A percentile compares a stretch with the other conserved stretches of the same genome.
Evolutionary conservation across 1,139 yeast genomes (phyloP).

Genomic region (Cylindricascospora bacillispora): DNA sequence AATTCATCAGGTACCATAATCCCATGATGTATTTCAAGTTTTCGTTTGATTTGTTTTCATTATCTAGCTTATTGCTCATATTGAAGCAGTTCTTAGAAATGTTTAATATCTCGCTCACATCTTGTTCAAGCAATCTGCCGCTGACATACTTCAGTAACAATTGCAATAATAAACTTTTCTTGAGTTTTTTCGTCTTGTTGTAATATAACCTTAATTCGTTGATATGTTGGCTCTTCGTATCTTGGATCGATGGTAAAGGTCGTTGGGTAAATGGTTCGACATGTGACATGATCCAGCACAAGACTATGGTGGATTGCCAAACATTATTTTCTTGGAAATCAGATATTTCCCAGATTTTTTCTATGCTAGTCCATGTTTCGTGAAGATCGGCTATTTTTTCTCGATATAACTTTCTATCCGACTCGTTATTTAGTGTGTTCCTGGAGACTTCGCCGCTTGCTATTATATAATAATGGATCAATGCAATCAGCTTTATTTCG

Average conservation of each 20-base stretch:
- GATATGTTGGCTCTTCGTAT: slow-evolving; percentile 10
- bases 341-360: slow-evolving; percentile 6
- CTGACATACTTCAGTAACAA: slow-evolving; percentile 21
- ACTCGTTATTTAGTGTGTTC: slow-evolving; percentile 1
- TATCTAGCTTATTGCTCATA: slow-evolving; percentile 13
- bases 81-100: slow-evolving; percentile 21
- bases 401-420: slow-evolving; percentile 1
- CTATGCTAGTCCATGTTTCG: slow-evolving; percentile 13
- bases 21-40: slow-evolving; percentile 18
- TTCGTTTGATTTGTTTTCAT: slow-evolving; percentile 6
- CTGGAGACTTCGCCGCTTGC: slow-evolving; percentile 8
- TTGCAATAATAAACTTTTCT: slow-evolving; percentile 17
- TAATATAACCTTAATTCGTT: slow-evolving; percentile 15
- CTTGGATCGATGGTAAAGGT: slow-evolving; percentile 19
- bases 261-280: slow-evolving; percentile 21
- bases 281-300: slow-evolving; percentile 21
- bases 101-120: slow-evolving; percentile 14
- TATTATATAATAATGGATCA: slow-evolving; percentile 15
- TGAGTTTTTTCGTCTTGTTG: slow-evolving; percentile 14
- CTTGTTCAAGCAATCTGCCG: slow-evolving; percentile 22
- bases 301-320: slow-evolving; percentile 20
- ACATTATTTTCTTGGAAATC: slow-evolving; percentile 11
- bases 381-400: slow-evolving; percentile 7
- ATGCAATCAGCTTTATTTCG: slow-evolving; percentile 16
- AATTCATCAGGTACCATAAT: slow-evolving; percentile 23